phyloP scores from a whole-genome alignment of 2,329 filamentous ascomycete genomes.

The Pseudocercospora eumusae region DNA sequence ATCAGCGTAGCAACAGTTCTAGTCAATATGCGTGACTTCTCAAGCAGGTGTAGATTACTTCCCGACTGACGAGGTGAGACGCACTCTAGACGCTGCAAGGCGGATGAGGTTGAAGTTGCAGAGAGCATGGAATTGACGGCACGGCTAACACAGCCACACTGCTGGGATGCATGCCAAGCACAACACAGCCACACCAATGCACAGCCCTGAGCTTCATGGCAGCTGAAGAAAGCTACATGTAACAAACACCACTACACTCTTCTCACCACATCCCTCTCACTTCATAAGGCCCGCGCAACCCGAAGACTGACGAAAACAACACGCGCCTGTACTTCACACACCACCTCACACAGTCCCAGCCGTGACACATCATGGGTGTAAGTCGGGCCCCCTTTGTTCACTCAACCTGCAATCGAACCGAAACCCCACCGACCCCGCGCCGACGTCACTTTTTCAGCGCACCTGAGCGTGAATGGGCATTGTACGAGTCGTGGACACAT shows the following conservation, averaged over 20 bases:
- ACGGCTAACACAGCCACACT: too few relatives aligned
- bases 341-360: background rate
- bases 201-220: background rate
- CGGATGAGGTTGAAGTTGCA: background rate
- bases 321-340: background rate
- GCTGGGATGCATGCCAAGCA: too few relatives aligned
- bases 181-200: background rate
- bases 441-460: slow-evolving; percentile 7
- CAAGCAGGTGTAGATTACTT: too few relatives aligned
- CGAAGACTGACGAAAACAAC: background rate
- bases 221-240: background rate
- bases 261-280: background rate
- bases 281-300: background rate
- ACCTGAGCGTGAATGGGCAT: background rate
- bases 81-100: background rate
- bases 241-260: background rate
- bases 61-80: too few relatives aligned
- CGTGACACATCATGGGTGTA: slow-evolving; percentile 3
- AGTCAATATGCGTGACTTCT: too few relatives aligned
- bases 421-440: background rate
- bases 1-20: too few relatives aligned
- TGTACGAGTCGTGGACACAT: background rate
- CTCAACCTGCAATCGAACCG: background rate
- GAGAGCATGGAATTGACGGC: too few relatives aligned
- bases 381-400: background rate